Conservation (phyloP, 1,139 yeast species). For the Pichia sp. region DNA sequence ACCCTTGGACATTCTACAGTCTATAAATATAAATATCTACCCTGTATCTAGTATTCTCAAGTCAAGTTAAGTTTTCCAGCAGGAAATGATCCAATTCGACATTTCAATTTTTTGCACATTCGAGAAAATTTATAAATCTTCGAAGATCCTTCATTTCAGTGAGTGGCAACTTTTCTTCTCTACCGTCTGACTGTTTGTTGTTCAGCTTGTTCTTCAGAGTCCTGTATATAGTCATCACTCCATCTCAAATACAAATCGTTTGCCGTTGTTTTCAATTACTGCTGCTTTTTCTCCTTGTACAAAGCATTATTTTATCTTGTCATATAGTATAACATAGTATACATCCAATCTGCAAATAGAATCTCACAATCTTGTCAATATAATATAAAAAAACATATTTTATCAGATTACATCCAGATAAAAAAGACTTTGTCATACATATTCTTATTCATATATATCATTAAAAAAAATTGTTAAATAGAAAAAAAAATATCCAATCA, state of each 20-base stretch:
- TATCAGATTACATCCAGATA: neutral
- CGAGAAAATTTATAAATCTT: neutral
- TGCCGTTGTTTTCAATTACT: neutral
- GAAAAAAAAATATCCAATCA: too few species aligned
- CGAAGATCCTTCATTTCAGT: neutral
- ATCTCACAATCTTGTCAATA: neutral
- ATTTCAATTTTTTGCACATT: neutral
- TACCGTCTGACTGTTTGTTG: neutral
- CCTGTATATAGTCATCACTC: slow-evolving; percentile 10
- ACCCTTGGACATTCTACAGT: neutral
- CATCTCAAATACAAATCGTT: neutral
- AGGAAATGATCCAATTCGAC: neutral
- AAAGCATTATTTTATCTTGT: neutral
- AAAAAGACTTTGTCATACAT: neutral
- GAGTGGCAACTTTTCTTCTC: neutral
- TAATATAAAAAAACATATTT: neutral
- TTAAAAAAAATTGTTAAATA: too few species aligned
- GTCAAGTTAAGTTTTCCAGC: too few species aligned
- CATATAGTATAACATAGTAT: neutral
- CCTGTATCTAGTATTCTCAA: too few species aligned
- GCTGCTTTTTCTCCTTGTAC: neutral
- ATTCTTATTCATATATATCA: neutral
- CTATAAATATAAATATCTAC: neutral
- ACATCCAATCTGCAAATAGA: neutral
- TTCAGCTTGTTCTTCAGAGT: neutral